Percentiles rank a stretch among this genome's conserved stretches.
Conservation (phyloP, 495 filamentous ascomycete genomes). For the Achaetomiella virescens region DNA sequence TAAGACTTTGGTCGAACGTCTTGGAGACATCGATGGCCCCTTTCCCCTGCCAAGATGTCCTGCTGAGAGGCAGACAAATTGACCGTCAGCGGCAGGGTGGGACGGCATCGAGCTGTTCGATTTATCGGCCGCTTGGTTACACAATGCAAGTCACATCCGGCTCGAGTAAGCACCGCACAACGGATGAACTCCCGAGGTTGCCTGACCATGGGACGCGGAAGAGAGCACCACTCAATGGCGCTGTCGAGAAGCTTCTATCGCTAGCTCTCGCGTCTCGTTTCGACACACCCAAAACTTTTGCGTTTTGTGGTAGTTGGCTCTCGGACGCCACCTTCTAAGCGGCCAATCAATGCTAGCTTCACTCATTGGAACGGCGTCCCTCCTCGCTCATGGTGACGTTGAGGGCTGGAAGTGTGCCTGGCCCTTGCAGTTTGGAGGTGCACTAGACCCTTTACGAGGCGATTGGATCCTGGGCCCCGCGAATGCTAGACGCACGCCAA, state of each 20-base stretch:
- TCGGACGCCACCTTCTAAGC: background rate
- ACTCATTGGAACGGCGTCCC: no score
- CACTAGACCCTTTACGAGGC: conserved; percentile 8
- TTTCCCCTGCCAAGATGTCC: no score
- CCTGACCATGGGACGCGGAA: no score
- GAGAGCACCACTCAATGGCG: no score
- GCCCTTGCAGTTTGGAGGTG: conserved; percentile 23
- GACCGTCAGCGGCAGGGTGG: no score
- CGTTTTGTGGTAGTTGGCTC: conserved; percentile 16
- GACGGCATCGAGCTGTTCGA: background rate
- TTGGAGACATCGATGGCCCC: no score
- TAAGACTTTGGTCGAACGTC: no score
- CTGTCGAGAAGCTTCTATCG: background rate
- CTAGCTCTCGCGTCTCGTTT: conserved; percentile 7
- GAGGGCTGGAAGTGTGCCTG: background rate
- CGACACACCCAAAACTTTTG: conserved; percentile 14
- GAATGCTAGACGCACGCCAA: conserved; percentile 17
- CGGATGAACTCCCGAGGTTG: background rate
- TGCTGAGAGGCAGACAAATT: no score
- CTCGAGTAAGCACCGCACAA: background rate
- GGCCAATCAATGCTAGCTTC: conserved; percentile 7
- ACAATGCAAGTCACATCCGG: background rate
- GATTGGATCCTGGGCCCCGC: background rate
- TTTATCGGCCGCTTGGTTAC: background rate
- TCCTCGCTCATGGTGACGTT: background rate